Evolutionary conservation across 768 basidiomycete species (phyloP).

Genomic region (Lactifluus hygrophoroides): DNA sequence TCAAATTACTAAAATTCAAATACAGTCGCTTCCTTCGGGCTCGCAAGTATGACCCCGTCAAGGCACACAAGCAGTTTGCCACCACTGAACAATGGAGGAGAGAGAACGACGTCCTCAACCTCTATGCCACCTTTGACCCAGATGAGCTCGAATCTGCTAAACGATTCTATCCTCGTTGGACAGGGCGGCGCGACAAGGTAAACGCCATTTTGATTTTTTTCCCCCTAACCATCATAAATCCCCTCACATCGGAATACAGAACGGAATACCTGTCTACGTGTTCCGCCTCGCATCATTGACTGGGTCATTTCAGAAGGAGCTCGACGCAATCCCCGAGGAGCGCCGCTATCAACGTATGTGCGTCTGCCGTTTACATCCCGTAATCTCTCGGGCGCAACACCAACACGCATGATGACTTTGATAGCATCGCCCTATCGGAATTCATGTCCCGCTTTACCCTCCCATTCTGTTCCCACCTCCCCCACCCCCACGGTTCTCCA

Average conservation of each 20-base stretch:
- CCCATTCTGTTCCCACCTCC: slow-evolving; percentile 53
- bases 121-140: slow-evolving; percentile 50
- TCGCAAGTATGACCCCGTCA: slow-evolving; percentile 50
- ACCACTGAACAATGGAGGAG: slow-evolving; percentile 61
- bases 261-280: slow-evolving; percentile 68
- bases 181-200: slow-evolving; percentile 69
- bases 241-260: slow-evolving; percentile 29
- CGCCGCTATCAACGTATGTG: slow-evolving; percentile 66
- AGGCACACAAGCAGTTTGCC: slow-evolving; percentile 64
- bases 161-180: slow-evolving; percentile 74
- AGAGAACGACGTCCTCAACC: slow-evolving; percentile 48
- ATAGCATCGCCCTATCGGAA: slow-evolving; percentile 59
- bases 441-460: slow-evolving; percentile 55
- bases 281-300: slow-evolving; percentile 60
- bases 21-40: slow-evolving; percentile 77
- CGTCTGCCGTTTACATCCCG: slow-evolving; percentile 21
- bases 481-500: slow-evolving; percentile 34
- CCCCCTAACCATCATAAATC: background rate
- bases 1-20: background rate
- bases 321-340: slow-evolving; percentile 44
- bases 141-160: slow-evolving; percentile 53
- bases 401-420: background rate
- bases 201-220: background rate
- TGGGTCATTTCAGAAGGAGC: slow-evolving; percentile 45
- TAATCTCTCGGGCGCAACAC: background rate